Percentiles rank a stretch among this genome's conserved stretches.
Evolutionary conservation across 2,329 filamentous ascomycete genomes (phyloP).

Genomic region (Eutypa lata): DNA sequence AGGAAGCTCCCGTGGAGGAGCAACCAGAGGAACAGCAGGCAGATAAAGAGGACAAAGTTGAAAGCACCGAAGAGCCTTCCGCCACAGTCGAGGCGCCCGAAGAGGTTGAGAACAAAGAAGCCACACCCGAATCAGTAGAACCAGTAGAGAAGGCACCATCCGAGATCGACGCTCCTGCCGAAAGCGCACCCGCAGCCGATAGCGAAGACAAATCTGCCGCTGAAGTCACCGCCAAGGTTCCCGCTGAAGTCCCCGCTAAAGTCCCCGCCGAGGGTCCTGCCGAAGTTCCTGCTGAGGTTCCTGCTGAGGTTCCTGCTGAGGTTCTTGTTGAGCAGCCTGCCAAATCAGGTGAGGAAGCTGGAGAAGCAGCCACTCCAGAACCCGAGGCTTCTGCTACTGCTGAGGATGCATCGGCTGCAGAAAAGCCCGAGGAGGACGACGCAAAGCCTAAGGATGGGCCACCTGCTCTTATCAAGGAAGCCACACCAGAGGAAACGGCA

Average conservation of each 20-base stretch:
- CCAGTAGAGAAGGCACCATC: background rate
- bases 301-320: background rate
- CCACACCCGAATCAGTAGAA: background rate
- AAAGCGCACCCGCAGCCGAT: background rate
- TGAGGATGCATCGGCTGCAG: background rate
- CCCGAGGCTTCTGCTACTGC: background rate
- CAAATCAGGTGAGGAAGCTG: background rate
- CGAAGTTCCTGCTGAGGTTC: background rate
- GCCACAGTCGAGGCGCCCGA: background rate
- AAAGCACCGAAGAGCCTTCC: background rate
- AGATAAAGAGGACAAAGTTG: slow-evolving; percentile 6
- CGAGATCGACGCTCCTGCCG: background rate
- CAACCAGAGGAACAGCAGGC: slow-evolving; percentile 1
- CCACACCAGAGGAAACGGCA: background rate
- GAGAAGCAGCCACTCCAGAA: background rate
- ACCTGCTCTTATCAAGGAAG: background rate
- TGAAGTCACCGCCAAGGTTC: background rate
- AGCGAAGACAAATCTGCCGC: background rate
- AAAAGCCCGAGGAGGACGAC: background rate
- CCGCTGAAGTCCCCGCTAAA: background rate
- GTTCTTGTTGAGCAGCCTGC: background rate
- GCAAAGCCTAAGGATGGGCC: background rate
- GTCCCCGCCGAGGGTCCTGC: background rate
- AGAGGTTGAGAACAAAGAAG: background rate
- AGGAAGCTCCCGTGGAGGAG: background rate